Percentiles rank a stretch among this genome's conserved stretches.
Evolutionary conservation across 257 asterid genomes (phyloP).

Genomic region (Oldenlandia corymbosa): DNA sequence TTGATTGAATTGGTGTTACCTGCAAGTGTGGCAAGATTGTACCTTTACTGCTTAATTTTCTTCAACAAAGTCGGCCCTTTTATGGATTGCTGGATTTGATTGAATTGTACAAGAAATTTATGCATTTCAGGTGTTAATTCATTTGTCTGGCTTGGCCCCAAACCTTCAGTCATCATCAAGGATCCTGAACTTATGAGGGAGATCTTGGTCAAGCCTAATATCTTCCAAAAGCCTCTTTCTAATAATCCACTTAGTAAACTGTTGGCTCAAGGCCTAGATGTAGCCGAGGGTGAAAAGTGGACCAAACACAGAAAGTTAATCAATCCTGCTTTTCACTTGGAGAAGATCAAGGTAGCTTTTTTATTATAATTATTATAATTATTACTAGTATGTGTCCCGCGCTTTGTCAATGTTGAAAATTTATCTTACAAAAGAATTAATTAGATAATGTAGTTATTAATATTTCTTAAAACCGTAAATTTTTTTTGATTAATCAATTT

Average conservation of each 20-base stretch:
- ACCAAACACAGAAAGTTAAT: constrained; percentile 54
- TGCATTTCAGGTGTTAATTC: neutral
- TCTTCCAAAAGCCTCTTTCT: neutral
- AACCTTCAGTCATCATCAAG: neutral
- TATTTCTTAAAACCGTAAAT: no score
- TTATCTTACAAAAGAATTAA: no score
- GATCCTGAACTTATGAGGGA: constrained; percentile 21
- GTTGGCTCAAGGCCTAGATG: constrained; percentile 22
- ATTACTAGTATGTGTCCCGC: no score
- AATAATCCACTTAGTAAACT: neutral
- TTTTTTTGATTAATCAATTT: no score
- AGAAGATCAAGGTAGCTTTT: constrained; percentile 58
- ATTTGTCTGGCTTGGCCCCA: neutral
- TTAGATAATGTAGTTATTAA: no score
- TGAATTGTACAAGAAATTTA: neutral
- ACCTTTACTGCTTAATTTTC: no score
- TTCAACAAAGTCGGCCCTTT: no score
- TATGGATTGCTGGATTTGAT: no score
- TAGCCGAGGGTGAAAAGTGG: constrained; percentile 45
- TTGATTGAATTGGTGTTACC: no score
- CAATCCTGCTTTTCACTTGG: constrained; percentile 56
- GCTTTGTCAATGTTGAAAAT: no score
- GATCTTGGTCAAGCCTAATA: constrained; percentile 23
- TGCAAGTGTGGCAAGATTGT: no score
- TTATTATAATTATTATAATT: no score